Evolutionary conservation across 768 basidiomycete species (phyloP), one percentile per base, ranked within the genome.

Genomic region (Amanita subjunquillea): DNA sequence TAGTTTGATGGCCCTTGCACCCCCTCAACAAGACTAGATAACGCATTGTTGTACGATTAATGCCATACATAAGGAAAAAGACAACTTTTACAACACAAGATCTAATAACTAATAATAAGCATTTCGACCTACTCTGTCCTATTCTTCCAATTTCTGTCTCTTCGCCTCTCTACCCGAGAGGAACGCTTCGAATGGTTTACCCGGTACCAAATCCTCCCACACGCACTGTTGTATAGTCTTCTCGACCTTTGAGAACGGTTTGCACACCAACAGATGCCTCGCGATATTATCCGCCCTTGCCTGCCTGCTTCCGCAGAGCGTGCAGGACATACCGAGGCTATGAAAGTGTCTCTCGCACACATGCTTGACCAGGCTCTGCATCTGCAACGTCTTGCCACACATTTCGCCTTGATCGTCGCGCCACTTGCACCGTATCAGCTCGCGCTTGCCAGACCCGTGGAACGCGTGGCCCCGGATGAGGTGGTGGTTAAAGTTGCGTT

Each of bases 1-100:
- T 65, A 87, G 75, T 60, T 70, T 91, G 65, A 77, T 88, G 60
- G 79, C 83, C 4, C 72, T 87, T 5, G 57, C 65, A 17, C 41
- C 55, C 6, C 50, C 55, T 1, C 37, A n/a, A 13, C 5, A 42
- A 15, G 41, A 51, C 30, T 51, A 17, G 17, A 30, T 13, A 20
- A 13, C 17, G 29, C 10, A 9, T 23, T 29, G 13, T 38, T 34
- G 34, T 34, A 34, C 12, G 34, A 34, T 34, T 34, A 34, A 34
- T 32, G 32, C 4, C 32, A 32, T 34, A 34, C 13, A 13, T 34
- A 13, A 13, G 34, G 34, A 34, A 34, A 13, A 17, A 34, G 6
- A 34, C 34, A 12, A 13, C 10, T 34, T 34, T 34, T 34, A 32
- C 13, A 34, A 39, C n/a, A 27, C 4, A 39, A n/a, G 22, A 39